Conservation (phyloP, 2,329 filamentous ascomycete genomes). For the Colletotrichum trifolii region DNA sequence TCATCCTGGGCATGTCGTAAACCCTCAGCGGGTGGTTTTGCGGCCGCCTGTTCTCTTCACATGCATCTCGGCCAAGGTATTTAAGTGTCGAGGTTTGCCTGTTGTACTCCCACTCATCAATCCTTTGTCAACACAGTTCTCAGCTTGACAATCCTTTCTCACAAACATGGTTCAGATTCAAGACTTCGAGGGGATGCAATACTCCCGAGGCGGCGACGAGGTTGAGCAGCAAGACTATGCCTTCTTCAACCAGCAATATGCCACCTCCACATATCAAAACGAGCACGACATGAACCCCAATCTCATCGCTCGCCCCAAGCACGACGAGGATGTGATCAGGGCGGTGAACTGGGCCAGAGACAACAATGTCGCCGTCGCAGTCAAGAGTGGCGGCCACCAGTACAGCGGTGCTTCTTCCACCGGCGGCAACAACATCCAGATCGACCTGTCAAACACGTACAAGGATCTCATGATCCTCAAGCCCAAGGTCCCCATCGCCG, state of each 20-base stretch:
- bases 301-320: constrained; percentile 56
- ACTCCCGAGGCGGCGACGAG: constrained; percentile 22
- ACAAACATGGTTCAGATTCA: constrained; percentile 19
- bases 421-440: constrained; percentile 54
- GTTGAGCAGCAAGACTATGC: constrained; percentile 18
- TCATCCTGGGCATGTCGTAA: too few relatives aligned
- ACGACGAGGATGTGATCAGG: constrained; percentile 54
- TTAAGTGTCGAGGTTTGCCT: too few relatives aligned
- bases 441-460: constrained; percentile 56
- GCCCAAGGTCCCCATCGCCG: constrained; percentile 46
- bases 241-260: constrained; percentile 51
- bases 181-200: constrained; percentile 29
- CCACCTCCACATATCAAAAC: constrained; percentile 52
- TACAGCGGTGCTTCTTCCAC: constrained; percentile 62
- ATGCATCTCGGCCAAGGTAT: too few relatives aligned
- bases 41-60: too few relatives aligned
- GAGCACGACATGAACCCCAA: constrained; percentile 57
- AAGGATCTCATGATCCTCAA: constrained; percentile 44
- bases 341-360: constrained; percentile 54
- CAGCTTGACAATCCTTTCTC: too few relatives aligned
- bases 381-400: constrained; percentile 60
- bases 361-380: constrained; percentile 54
- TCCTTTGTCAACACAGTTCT: too few relatives aligned
- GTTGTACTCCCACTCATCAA: too few relatives aligned
- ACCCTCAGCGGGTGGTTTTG: too few relatives aligned